A percentile compares a stretch with the other conserved stretches of the same genome.
Conservation (phyloP, 345 rosid genomes). For the Linum tenue region DNA sequence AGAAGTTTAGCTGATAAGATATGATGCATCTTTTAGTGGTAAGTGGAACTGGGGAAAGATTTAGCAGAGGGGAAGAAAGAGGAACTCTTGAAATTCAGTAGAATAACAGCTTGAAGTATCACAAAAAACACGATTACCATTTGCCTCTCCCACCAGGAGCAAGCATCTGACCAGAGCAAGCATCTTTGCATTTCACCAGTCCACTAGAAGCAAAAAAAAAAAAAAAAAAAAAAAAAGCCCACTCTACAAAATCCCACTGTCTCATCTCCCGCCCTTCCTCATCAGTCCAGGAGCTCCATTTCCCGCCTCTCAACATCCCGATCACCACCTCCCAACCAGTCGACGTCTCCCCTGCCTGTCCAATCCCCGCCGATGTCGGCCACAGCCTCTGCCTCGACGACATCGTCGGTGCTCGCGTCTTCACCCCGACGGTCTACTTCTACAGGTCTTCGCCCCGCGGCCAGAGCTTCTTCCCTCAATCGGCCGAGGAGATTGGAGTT, state of each 20-base stretch:
- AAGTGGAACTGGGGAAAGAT: too few relatives aligned
- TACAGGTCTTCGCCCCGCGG: too few relatives aligned
- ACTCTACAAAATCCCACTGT: background rate
- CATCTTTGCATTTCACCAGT: background rate
- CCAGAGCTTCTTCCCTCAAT: too few relatives aligned
- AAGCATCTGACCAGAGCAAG: too few relatives aligned
- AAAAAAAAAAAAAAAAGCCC: background rate
- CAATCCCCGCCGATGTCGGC: slow-evolving; percentile 36
- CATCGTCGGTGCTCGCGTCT: slow-evolving; percentile 63
- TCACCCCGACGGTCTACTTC: slow-evolving; percentile 83
- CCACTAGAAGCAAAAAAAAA: too few relatives aligned
- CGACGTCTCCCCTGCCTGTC: slow-evolving; percentile 45
- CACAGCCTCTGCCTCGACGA: slow-evolving; percentile 74
- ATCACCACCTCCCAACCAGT: slow-evolving; percentile 24
- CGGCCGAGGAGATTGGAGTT: slow-evolving; percentile 74
- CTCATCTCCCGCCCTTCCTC: slow-evolving; percentile 14
- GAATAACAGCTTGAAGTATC: background rate
- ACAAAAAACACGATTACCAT: background rate
- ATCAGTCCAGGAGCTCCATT: slow-evolving; percentile 54
- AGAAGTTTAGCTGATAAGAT: too few relatives aligned
- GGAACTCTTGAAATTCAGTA: too few relatives aligned
- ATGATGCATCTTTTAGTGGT: too few relatives aligned
- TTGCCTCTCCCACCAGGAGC: too few relatives aligned
- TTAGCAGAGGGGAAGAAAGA: too few relatives aligned
- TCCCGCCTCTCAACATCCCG: slow-evolving; percentile 41